These are phyloP conservation scores for Fusarium luffae DNA, from an alignment of 2,329 filamentous ascomycete genomes.

Conservation along the genomic window DNA sequence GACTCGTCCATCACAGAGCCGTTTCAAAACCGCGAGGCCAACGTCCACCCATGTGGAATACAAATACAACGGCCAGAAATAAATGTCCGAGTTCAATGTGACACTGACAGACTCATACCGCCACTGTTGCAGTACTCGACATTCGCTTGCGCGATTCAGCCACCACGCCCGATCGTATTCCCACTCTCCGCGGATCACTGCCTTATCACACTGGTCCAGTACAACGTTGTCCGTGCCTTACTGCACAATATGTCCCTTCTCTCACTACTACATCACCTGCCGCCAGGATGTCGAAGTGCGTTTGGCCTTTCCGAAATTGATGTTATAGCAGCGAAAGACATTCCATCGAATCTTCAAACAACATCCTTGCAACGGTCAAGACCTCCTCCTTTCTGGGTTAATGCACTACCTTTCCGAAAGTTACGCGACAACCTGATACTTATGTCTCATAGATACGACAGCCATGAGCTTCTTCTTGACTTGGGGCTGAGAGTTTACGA, in stretches of 20 bases:
- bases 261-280: background rate
- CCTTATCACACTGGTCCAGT: background rate
- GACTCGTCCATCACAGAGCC: background rate
- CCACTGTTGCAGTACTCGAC: background rate
- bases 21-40: background rate
- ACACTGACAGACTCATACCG: background rate
- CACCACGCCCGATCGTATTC: background rate
- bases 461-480: background rate
- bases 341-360: background rate
- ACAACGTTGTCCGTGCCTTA: background rate
- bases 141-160: background rate
- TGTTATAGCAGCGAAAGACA: rapidly evolving
- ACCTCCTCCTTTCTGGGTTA: background rate
- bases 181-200: background rate
- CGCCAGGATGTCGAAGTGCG: background rate
- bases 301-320: background rate
- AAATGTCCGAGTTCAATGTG: too few relatives aligned
- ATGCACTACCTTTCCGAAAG: background rate
- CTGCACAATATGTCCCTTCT: background rate
- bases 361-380: background rate
- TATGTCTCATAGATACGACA: background rate
- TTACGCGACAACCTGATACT: background rate
- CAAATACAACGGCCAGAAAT: too few relatives aligned
- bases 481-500: background rate
- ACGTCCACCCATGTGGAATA: background rate